These are phyloP conservation scores for Suillus bovinus DNA, from an alignment of 768 basidiomycete genomes.

Conservation along the genomic window DNA sequence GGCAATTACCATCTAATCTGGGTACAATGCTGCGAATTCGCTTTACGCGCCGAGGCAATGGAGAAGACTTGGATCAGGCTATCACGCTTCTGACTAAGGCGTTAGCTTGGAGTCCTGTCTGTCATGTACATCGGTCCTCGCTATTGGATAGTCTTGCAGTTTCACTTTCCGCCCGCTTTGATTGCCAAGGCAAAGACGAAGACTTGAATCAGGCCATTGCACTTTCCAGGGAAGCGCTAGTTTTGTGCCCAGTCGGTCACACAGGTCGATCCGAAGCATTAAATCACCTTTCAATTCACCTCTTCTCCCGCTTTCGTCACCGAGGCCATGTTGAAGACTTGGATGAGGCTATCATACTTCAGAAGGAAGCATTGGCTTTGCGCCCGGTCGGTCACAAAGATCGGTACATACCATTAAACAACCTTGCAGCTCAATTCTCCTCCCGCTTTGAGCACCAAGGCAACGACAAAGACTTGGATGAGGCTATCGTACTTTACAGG, in stretches of 20 bases:
- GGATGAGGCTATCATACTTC: neutral
- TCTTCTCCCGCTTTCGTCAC: neutral
- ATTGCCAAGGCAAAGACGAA: neutral
- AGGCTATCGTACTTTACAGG: neutral
- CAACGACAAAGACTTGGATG: neutral
- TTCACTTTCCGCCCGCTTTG: neutral
- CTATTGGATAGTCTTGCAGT: neutral
- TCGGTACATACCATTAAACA: neutral
- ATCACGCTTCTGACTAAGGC: neutral
- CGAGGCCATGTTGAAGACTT: neutral
- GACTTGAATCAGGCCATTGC: neutral
- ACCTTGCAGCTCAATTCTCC: neutral
- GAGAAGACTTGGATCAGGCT: neutral
- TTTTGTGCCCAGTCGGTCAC: neutral
- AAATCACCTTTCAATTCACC: neutral
- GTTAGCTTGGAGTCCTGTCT: neutral
- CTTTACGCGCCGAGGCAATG: neutral
- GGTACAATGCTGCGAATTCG: accelerated
- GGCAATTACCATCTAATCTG: neutral
- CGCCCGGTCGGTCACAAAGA: neutral
- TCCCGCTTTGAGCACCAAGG: neutral
- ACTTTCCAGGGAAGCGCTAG: neutral
- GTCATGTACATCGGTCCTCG: neutral
- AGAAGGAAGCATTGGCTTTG: neutral
- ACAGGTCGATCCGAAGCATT: neutral